Conservation (phyloP, 2,329 filamentous ascomycete species). For the Neonectria ditissima region DNA sequence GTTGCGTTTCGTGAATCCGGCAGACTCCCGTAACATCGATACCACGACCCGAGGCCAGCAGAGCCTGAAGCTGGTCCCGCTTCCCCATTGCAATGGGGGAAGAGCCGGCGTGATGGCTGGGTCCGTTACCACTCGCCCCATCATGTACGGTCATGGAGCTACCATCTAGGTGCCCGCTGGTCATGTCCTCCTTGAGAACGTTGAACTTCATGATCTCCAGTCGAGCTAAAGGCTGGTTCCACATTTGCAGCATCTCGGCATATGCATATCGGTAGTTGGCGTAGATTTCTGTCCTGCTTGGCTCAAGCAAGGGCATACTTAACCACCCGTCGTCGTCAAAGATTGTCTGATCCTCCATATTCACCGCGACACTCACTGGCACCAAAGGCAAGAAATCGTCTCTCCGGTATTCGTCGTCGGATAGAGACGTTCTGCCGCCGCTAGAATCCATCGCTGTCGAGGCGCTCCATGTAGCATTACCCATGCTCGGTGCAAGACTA, state of each 20-base stretch:
- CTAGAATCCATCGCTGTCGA: constrained; percentile 61
- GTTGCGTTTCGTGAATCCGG: constrained; percentile 70
- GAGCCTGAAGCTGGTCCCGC: constrained; percentile 62
- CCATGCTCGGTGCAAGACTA: constrained; percentile 62
- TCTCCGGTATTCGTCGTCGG: constrained; percentile 64
- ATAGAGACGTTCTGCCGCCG: constrained; percentile 63
- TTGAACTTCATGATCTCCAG: constrained; percentile 79
- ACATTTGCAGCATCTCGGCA: constrained; percentile 76
- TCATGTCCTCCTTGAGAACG: constrained; percentile 64
- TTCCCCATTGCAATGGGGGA: constrained; percentile 69
- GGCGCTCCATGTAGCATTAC: constrained; percentile 63
- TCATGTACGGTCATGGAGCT: constrained; percentile 54
- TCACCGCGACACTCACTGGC: constrained; percentile 64
- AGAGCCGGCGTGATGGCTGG: constrained; percentile 54
- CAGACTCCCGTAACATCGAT: constrained; percentile 74
- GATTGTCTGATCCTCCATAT: constrained; percentile 70
- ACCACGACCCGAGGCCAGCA: constrained; percentile 66
- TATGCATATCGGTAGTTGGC: constrained; percentile 74
- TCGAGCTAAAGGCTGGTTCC: constrained; percentile 71
- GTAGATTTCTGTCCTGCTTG: constrained; percentile 61
- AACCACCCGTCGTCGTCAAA: constrained; percentile 78
- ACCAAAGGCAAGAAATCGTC: constrained; percentile 62
- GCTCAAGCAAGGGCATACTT: constrained; percentile 67
- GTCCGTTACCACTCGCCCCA: constrained; percentile 50
- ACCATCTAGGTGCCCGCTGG: constrained; percentile 43